phyloP scores from a whole-genome alignment of 345 rosid species.

The Eucalyptus pauciflora region DNA sequence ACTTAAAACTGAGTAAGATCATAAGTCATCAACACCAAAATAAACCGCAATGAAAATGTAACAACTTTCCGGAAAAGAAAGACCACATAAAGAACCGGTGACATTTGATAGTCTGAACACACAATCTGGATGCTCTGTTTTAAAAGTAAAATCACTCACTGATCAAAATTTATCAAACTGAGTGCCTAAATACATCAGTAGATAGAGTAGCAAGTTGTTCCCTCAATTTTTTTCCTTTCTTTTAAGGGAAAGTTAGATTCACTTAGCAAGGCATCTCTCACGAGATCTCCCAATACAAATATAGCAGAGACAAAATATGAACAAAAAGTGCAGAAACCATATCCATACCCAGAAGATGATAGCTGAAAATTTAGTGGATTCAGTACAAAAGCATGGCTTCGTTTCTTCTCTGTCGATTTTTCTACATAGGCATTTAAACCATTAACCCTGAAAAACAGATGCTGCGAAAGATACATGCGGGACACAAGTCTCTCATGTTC shows the following conservation, averaged over 20 bases:
- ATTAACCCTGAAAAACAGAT: conserved; percentile 34
- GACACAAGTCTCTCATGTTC: conserved; percentile 49
- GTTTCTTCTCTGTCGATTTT: conserved; percentile 25
- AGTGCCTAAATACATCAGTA: neutral
- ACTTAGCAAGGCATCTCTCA: neutral
- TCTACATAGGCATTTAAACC: conserved; percentile 58
- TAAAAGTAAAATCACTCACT: neutral
- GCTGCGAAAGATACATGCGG: conserved; percentile 30
- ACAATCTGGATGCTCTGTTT: neutral
- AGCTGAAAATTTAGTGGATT: conserved; percentile 51
- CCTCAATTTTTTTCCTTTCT: neutral
- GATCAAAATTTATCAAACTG: neutral
- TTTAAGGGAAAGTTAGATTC: neutral
- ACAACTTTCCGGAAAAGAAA: neutral
- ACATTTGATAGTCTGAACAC: neutral
- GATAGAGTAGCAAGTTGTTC: neutral
- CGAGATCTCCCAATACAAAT: neutral
- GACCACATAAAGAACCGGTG: neutral
- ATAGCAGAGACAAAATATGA: neutral
- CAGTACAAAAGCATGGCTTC: conserved; percentile 30
- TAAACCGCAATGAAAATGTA: neutral
- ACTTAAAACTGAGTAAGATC: neutral
- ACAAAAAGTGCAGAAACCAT: neutral
- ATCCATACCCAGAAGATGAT: conserved; percentile 52
- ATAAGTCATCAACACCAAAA: neutral